phyloP scores from a whole-genome alignment of 352 stramenopile genomes.

The Aphanomyces stellatus region DNA sequence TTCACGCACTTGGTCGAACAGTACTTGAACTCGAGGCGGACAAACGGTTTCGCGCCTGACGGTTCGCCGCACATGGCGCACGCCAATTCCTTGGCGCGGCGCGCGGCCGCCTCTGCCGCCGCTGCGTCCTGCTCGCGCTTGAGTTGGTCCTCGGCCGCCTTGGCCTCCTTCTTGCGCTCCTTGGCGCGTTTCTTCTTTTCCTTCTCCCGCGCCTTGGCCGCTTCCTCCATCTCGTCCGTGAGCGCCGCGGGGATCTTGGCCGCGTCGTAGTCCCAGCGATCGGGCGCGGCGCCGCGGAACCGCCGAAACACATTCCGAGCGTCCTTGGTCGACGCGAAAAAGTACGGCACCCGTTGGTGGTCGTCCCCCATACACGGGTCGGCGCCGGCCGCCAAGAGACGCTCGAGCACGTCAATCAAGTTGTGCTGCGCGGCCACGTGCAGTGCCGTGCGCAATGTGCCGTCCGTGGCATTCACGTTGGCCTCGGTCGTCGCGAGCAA shows the following conservation, averaged over 20 bases:
- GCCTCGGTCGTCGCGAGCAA: conserved; percentile 27
- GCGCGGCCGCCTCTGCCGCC: conserved; percentile 22
- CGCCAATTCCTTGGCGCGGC: conserved; percentile 58
- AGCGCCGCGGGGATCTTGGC: conserved; percentile 67
- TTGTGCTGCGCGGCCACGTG: conserved; percentile 57
- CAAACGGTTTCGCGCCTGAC: conserved; percentile 82
- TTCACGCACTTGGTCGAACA: conserved; percentile 92
- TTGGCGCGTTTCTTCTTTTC: conserved; percentile 80
- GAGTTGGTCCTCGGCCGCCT: conserved; percentile 56
- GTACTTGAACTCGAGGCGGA: conserved; percentile 89
- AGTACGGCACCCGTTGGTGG: conserved; percentile 80
- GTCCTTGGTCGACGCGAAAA: conserved; percentile 82
- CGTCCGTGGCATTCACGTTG: conserved; percentile 50
- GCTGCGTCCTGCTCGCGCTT: conserved; percentile 55
- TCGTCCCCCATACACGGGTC: conserved; percentile 81
- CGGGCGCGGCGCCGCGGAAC: conserved; percentile 72
- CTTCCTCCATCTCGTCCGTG: conserved; percentile 76
- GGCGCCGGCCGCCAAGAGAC: conserved; percentile 74
- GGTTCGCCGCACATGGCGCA: conserved; percentile 77
- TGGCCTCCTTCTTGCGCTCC: conserved; percentile 89
- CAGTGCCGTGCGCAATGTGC: conserved; percentile 63
- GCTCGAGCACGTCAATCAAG: conserved; percentile 35
- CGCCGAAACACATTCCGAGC: conserved; percentile 86
- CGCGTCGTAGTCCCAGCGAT: conserved; percentile 63
- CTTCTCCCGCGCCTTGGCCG: conserved; percentile 78